Evolutionary conservation across 768 basidiomycete genomes (phyloP), one percentile per base, ranked within the genome.

Genomic region (Termitomyces bulborhizus): DNA sequence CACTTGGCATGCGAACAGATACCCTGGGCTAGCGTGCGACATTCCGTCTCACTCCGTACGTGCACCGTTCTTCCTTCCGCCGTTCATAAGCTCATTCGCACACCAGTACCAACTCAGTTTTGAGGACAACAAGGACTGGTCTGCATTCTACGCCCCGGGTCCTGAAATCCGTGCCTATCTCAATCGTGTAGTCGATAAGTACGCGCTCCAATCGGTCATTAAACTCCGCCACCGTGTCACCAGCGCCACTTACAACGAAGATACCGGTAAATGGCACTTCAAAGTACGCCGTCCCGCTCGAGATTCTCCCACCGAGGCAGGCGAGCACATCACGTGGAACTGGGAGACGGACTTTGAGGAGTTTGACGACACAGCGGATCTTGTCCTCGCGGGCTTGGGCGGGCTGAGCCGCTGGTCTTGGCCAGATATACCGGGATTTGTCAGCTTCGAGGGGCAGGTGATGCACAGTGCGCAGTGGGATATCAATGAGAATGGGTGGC

Each of bases 391-490:
- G 13, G 78, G 76, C n/a, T 65, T 78, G 18, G 84, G 84, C 4
- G 59, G 59, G 11, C 64, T 85, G 44, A 82, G 79, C 47, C 67
- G 80, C 6, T 86, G 84, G 84, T 71, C 75, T 27, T 87, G 84
- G 86, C 87, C 86, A 2, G 76, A 83, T 43, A 85, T 88, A 43
- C 65, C 71, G 8, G 85, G 84, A 3, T 64, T 86, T 29, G 67
- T 80, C 15, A 70, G 66, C 7, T 88, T 83, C 67, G 69, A 76
- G 57, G 87, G 86, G 4, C 73, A 69, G 48, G 65, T 86, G 13
- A 67, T 84, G 1, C 87, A 90, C 60, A 82, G 81, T n/a, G 86
- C 85, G 0, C 64, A 76, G 1, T 86, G 85, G 81, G 76, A 80
- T 36, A 65, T 64, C 15, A 69, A 70, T 24, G 60, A 59, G 12